Evolutionary conservation across 106 monocot species (phyloP).

Genomic region (Platanthera zijinensis): DNA sequence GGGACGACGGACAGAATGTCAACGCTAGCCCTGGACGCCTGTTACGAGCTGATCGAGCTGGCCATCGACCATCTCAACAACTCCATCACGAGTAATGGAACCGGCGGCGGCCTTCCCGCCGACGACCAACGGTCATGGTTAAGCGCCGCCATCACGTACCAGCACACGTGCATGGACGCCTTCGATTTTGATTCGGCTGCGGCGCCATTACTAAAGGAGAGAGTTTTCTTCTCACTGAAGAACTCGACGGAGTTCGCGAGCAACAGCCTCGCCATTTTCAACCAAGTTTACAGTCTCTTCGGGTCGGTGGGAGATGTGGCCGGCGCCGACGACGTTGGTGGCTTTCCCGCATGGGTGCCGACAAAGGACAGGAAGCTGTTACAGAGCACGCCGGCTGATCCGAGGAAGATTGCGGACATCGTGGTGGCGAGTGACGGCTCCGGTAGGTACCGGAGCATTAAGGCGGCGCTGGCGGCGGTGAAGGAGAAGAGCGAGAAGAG

Average conservation of each 20-base stretch:
- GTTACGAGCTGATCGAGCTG: not conserved
- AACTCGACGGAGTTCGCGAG: constrained; percentile 12
- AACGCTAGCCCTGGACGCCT: not conserved
- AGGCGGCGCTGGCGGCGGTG: constrained; percentile 16
- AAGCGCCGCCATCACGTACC: constrained; percentile 28
- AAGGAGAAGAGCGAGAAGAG: constrained; percentile 17
- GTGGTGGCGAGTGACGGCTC: constrained; percentile 25
- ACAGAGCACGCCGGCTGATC: not conserved
- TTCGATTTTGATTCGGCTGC: constrained; percentile 4
- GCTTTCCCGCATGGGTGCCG: constrained; percentile 11
- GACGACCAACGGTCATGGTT: constrained; percentile 32
- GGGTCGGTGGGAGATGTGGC: constrained; percentile 1
- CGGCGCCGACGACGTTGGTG: not conserved
- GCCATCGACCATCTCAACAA: constrained; percentile 13
- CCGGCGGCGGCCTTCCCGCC: not conserved
- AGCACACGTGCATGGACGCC: constrained; percentile 31
- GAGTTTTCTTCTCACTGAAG: not conserved
- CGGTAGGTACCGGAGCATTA: constrained; percentile 20
- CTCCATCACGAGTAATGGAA: not conserved
- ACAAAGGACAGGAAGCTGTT: constrained; percentile 8
- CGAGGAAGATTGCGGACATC: not conserved
- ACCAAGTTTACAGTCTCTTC: not conserved
- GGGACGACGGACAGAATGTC: not conserved
- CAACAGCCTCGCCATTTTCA: constrained; percentile 18
- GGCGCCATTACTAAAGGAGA: not conserved